Evolutionary conservation across 257 asterid species (phyloP).

Genomic region (Ehretia macrophylla): DNA sequence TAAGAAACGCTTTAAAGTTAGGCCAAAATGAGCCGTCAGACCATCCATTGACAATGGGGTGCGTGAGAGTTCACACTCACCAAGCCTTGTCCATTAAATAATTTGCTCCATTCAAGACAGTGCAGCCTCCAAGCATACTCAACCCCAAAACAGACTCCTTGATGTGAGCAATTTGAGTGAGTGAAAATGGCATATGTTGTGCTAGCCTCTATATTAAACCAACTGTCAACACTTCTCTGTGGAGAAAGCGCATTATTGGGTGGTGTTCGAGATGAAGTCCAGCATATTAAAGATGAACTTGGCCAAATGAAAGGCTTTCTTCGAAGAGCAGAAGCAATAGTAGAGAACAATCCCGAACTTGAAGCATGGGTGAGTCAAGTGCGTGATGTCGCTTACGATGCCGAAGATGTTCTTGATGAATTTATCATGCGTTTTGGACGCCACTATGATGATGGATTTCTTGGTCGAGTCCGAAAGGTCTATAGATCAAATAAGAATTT

Average conservation of each 20-base stretch:
- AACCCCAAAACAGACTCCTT: too few species aligned
- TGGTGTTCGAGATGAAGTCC: constrained; percentile 14
- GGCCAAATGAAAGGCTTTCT: constrained; percentile 30
- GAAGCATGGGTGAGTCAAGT: constrained; percentile 36
- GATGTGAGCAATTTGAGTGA: background rate
- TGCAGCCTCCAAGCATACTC: too few species aligned
- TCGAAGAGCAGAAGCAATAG: constrained; percentile 27
- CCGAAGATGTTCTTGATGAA: constrained; percentile 33
- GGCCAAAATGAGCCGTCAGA: too few species aligned
- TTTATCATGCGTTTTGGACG: constrained; percentile 5
- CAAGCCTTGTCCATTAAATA: too few species aligned
- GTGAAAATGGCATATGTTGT: constrained; percentile 7
- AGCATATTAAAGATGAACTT: constrained; percentile 22
- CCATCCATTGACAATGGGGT: too few species aligned
- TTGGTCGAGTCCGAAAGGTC: background rate
- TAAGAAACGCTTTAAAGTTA: too few species aligned
- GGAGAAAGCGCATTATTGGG: constrained; percentile 11
- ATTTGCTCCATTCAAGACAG: too few species aligned
- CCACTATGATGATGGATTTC: constrained; percentile 1
- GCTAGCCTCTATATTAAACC: constrained; percentile 11
- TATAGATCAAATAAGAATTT: background rate
- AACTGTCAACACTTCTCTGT: constrained; percentile 16
- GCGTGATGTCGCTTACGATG: constrained; percentile 32
- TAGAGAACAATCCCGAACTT: constrained; percentile 22
- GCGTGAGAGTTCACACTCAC: too few species aligned